A percentile compares a stretch with the other conserved stretches of the same genome.
Conservation (phyloP, 2,329 filamentous ascomycete species). For the Trichoderma koningii region DNA sequence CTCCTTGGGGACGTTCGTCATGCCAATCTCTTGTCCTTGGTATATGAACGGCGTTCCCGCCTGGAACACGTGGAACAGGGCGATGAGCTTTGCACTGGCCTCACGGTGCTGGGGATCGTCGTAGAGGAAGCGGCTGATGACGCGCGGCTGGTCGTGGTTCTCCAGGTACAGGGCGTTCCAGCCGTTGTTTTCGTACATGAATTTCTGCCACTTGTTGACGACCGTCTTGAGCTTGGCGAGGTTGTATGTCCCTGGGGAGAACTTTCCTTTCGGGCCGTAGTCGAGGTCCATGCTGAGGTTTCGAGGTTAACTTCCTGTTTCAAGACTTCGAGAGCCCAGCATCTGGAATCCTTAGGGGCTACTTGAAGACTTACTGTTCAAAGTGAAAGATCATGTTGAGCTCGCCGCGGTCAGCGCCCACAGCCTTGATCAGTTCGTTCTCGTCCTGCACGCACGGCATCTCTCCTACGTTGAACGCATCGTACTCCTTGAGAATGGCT, state of each 20-base stretch:
- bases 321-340: neutral
- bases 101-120: slow-evolving; percentile 53
- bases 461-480: slow-evolving; percentile 56
- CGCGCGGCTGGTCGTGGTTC: slow-evolving; percentile 66
- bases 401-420: slow-evolving; percentile 59
- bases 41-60: slow-evolving; percentile 68
- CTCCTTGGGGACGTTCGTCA: slow-evolving; percentile 62
- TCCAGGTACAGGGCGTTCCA: slow-evolving; percentile 69
- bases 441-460: slow-evolving; percentile 51
- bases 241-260: slow-evolving; percentile 47
- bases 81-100: slow-evolving; percentile 60
- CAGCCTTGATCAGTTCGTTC: slow-evolving; percentile 48
- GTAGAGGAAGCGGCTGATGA: slow-evolving; percentile 57
- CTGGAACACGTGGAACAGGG: slow-evolving; percentile 58
- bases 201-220: slow-evolving; percentile 59
- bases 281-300: slow-evolving; percentile 51
- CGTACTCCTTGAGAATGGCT: slow-evolving; percentile 48
- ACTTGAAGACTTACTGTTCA: slow-evolving; percentile 51
- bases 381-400: slow-evolving; percentile 76
- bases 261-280: slow-evolving; percentile 48
- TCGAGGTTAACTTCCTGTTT: neutral
- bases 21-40: slow-evolving; percentile 69
- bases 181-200: slow-evolving; percentile 60
- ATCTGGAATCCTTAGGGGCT: neutral
- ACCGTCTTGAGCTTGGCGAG: slow-evolving; percentile 55